Evolutionary conservation across 2,329 filamentous ascomycete genomes (phyloP), one percentile per base, ranked within the genome.

Genomic region (Exophiala sp.): DNA sequence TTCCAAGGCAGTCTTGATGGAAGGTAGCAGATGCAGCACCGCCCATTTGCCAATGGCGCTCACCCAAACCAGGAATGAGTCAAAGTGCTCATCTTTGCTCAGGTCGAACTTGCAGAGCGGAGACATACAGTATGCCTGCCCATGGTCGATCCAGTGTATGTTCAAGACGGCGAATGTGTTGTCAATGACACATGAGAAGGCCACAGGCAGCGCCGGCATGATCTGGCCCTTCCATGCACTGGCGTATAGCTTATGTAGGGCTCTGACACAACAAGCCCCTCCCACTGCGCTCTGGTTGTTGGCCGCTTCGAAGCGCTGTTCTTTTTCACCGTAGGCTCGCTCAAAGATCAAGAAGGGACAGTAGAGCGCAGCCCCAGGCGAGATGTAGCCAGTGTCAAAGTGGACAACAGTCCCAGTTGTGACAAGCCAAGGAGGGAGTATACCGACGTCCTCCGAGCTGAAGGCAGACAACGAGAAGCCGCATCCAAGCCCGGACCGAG

Each of bases 251-350:
- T 59, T 56, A 24, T 60, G 59, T 34, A 59, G 47, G 3, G 58
- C 46, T 27, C 57, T 37, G 10, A 59, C 43, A 27, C 50, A 61
- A 55, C 59, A 61, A n/a, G 59, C 52, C 1, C 59, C 59, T 35
- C 52, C 58, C 16, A 60, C 55, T 11, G 59, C 59, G 48, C 58
- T 59, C 47, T 59, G 58, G 21, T 61, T 61, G 18, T 53, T 58
- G 10, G 59, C 56, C 10, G 55, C 34, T 30, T 61, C 58, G 2
- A 60, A 22, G 4, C 52, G 49, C 10, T 48, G 21, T 22, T 59
- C 55, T 18, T 54, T 54, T 13, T 54, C 43, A 24, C 57, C 51
- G 27, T 52, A 48, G 8, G 49, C 40, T 7, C 54, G 50, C 34
- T 59, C 56, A 41, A 60, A 60, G 29, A 46, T 46, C 18, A 61